These are phyloP conservation scores for Penicillium psychrofluorescens DNA, from an alignment of 495 filamentous ascomycete species.

Conservation along the genomic window DNA sequence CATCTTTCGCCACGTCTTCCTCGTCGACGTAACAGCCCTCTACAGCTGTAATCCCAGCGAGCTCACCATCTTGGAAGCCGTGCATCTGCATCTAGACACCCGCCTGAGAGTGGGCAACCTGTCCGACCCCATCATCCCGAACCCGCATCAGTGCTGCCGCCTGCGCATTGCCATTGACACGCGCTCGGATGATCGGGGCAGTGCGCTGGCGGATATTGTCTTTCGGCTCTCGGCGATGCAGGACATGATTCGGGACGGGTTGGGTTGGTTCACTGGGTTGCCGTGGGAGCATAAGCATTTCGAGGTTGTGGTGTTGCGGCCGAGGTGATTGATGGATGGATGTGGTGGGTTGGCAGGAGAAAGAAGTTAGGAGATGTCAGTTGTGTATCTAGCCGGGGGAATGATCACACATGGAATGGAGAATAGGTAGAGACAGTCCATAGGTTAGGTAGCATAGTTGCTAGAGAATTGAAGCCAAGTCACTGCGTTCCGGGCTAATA, in stretches of 20 bases:
- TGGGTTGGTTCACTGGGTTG: slow-evolving; percentile 5
- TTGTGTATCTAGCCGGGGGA: not conserved
- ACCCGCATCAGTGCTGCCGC: not conserved
- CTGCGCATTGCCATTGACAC: not conserved
- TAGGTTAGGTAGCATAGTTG: too few species aligned
- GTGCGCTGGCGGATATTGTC: not conserved
- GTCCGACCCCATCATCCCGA: not conserved
- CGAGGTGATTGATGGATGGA: not conserved
- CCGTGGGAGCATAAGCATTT: slow-evolving; percentile 3
- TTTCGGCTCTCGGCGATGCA: not conserved
- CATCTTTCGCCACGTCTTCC: not conserved
- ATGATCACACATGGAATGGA: not conserved
- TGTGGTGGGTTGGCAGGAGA: not conserved
- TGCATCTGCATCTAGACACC: not conserved
- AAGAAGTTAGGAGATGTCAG: not conserved
- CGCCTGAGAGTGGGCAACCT: not conserved
- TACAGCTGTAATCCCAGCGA: not conserved
- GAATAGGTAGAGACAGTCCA: too few species aligned
- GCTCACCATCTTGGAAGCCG: not conserved
- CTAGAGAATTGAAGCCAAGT: too few species aligned
- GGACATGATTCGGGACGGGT: slow-evolving; percentile 2
- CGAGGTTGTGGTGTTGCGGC: not conserved
- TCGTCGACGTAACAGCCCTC: not conserved
- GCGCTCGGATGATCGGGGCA: not conserved
- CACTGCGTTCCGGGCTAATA: too few species aligned